Percentiles rank a stretch among this genome's conserved stretches.
Conservation (phyloP, 2,329 filamentous ascomycete genomes). For the Trichoderma cornu-damae region DNA sequence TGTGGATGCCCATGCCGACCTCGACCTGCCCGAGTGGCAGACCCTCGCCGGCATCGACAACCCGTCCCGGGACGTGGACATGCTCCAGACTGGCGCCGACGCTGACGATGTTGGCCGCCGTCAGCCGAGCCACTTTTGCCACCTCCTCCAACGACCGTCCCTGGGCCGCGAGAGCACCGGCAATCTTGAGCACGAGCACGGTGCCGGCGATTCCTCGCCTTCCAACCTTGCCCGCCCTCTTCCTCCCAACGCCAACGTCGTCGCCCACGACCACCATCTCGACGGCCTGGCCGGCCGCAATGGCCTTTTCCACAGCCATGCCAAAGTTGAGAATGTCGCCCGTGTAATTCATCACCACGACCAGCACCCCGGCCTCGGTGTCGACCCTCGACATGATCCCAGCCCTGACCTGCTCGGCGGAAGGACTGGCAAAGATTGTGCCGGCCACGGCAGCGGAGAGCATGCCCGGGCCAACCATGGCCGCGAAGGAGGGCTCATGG, state of each 20-base stretch:
- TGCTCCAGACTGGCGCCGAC: constrained; percentile 83
- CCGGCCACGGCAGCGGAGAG: constrained; percentile 79
- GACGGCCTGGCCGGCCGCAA: constrained; percentile 67
- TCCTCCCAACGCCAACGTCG: constrained; percentile 81
- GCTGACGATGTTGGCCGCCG: constrained; percentile 71
- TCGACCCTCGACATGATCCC: constrained; percentile 71
- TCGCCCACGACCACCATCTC: constrained; percentile 92
- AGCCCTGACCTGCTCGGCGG: constrained; percentile 73
- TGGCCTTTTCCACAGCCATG: constrained; percentile 87
- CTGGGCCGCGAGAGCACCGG: constrained; percentile 72
- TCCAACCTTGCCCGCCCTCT: constrained; percentile 84
- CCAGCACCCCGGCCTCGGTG: constrained; percentile 66
- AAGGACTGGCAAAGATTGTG: constrained; percentile 79
- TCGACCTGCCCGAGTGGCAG: constrained; percentile 55
- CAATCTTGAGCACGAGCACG: constrained; percentile 85
- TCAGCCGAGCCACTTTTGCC: constrained; percentile 63
- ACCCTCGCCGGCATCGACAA: constrained; percentile 50
- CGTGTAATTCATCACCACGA: constrained; percentile 96
- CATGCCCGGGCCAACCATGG: constrained; percentile 77
- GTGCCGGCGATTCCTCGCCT: constrained; percentile 87
- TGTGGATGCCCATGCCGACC: constrained; percentile 75
- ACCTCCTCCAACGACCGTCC: constrained; percentile 67
- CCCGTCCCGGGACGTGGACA: constrained; percentile 86
- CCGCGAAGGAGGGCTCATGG: constrained; percentile 83
- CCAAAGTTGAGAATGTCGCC: constrained; percentile 89